These are phyloP conservation scores for Pestalotiopsis sp. DNA, from an alignment of 2,329 filamentous ascomycete genomes.

Conservation along the genomic window DNA sequence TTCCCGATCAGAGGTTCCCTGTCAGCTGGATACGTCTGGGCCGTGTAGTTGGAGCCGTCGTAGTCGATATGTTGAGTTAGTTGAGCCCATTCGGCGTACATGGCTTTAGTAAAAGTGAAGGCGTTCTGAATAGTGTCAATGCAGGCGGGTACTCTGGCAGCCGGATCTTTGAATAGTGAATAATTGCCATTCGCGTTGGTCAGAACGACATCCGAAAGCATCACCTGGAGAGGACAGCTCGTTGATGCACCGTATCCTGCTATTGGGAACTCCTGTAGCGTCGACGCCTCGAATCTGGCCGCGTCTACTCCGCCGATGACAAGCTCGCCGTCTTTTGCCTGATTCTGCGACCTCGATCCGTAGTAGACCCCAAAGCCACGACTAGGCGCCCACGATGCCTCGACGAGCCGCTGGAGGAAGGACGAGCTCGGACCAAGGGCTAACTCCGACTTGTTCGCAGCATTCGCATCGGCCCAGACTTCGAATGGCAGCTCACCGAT, in stretches of 20 bases:
- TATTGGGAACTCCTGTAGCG: constrained; percentile 16
- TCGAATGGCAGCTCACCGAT: constrained; percentile 18
- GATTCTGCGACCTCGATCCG: constrained; percentile 19
- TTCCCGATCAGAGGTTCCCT: constrained; percentile 16
- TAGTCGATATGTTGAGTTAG: constrained; percentile 13
- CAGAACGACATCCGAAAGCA: constrained; percentile 18
- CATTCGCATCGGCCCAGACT: constrained; percentile 20
- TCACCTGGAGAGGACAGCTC: constrained; percentile 20
- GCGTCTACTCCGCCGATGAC: constrained; percentile 19
- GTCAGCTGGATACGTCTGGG: constrained; percentile 14
- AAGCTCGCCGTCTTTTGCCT: constrained; percentile 17
- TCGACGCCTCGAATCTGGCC: constrained; percentile 16
- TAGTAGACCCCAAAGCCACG: constrained; percentile 18
- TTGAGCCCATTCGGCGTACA: constrained; percentile 15
- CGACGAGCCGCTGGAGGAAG: constrained; percentile 15
- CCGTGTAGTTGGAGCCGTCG: constrained; percentile 9
- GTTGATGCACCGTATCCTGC: constrained; percentile 15
- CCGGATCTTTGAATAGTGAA: constrained; percentile 17
- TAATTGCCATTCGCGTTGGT: constrained; percentile 20
- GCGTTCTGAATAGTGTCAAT: constrained; percentile 22
- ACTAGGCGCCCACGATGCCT: constrained; percentile 13
- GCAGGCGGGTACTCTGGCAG: constrained; percentile 17
- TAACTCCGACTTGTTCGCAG: constrained; percentile 20
- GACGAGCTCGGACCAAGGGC: constrained; percentile 20
- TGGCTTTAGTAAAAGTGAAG: constrained; percentile 19